These are phyloP conservation scores for Alternaria angustiovoidea DNA, from an alignment of 2,329 filamentous ascomycete species.

Conservation along the genomic window DNA sequence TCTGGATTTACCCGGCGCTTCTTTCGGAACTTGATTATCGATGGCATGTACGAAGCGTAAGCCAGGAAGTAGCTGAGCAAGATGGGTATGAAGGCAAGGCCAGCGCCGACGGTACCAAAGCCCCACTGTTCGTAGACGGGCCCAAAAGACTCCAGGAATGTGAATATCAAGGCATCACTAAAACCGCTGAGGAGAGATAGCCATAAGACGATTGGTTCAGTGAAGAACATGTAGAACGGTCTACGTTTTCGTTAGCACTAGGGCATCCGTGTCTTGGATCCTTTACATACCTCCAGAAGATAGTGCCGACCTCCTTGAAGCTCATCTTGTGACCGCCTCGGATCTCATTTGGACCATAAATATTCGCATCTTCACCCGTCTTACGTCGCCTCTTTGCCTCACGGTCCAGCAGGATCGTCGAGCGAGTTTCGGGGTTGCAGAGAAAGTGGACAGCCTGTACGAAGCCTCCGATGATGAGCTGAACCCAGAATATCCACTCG, in stretches of 20 bases:
- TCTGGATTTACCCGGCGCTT: slow-evolving; percentile 60
- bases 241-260: slow-evolving; percentile 49
- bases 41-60: slow-evolving; percentile 66
- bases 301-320: slow-evolving; percentile 54
- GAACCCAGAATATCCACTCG: slow-evolving; percentile 76
- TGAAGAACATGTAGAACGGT: slow-evolving; percentile 76
- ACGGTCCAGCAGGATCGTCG: slow-evolving; percentile 76
- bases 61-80: slow-evolving; percentile 71
- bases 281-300: slow-evolving; percentile 54
- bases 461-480: slow-evolving; percentile 77
- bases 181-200: slow-evolving; percentile 77
- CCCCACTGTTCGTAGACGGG: slow-evolving; percentile 73
- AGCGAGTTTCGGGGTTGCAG: slow-evolving; percentile 77
- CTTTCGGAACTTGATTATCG: slow-evolving; percentile 60
- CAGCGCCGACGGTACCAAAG: slow-evolving; percentile 65
- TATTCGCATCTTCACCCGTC: slow-evolving; percentile 63
- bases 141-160: slow-evolving; percentile 74
- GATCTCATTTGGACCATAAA: slow-evolving; percentile 77
- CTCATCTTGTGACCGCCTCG: slow-evolving; percentile 48
- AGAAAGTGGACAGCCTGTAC: slow-evolving; percentile 73
- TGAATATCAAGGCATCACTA: slow-evolving; percentile 78
- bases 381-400: slow-evolving; percentile 78
- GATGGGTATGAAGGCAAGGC: slow-evolving; percentile 71
- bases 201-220: slow-evolving; percentile 75
- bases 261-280: background rate